Percentiles rank a stretch among this genome's conserved stretches.
These are phyloP conservation scores for Nigrospora sphaerica DNA, from an alignment of 2,329 filamentous ascomycete genomes.

Conservation along the genomic window DNA sequence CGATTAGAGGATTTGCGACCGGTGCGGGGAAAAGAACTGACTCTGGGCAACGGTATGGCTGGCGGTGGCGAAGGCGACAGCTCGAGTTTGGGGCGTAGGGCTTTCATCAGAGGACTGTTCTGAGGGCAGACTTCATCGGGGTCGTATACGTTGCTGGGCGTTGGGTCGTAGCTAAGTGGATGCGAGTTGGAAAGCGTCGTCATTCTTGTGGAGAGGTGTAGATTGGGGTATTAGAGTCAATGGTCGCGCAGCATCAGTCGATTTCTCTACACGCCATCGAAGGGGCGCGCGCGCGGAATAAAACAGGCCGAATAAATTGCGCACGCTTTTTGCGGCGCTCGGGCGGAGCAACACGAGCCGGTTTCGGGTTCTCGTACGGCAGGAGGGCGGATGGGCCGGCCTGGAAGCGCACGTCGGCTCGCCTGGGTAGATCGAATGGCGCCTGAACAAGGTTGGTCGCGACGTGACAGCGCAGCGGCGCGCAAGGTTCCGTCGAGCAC, in stretches of 20 bases:
- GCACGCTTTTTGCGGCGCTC: too few species aligned
- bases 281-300: too few species aligned
- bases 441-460: too few species aligned
- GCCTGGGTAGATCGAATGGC: too few species aligned
- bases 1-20: slow-evolving; percentile 42
- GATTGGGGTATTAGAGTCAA: slow-evolving; percentile 15
- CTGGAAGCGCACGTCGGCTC: too few species aligned
- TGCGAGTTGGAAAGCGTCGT: slow-evolving; percentile 20
- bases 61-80: slow-evolving; percentile 46
- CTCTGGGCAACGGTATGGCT: slow-evolving; percentile 33
- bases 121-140: slow-evolving; percentile 37
- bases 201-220: slow-evolving; percentile 19
- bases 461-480: too few species aligned
- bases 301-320: too few species aligned
- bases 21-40: slow-evolving; percentile 31
- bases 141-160: slow-evolving; percentile 33
- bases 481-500: too few species aligned
- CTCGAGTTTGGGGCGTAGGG: slow-evolving; percentile 34
- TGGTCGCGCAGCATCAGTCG: slow-evolving; percentile 22
- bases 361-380: too few species aligned
- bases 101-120: slow-evolving; percentile 31
- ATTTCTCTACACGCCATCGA: slow-evolving; percentile 4
- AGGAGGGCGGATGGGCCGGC: too few species aligned
- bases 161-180: slow-evolving; percentile 20
- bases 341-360: too few species aligned